These are phyloP conservation scores for Kluyveromyces dobzhanskii DNA, from an alignment of 805 yeast species.

Conservation along the genomic window DNA sequence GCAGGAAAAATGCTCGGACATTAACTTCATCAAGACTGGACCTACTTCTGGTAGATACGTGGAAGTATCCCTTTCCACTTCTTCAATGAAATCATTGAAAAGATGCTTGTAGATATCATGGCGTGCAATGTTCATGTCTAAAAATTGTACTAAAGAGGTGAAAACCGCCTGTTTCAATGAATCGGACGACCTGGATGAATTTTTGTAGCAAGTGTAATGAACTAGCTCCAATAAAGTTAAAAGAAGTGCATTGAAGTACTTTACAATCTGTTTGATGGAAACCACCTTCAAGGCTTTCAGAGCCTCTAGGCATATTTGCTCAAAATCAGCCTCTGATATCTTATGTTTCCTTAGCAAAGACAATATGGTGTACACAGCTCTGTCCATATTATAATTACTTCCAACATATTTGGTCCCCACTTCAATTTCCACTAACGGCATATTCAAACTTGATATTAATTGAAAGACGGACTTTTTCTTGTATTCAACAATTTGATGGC, in stretches of 20 bases:
- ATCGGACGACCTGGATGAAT: constrained; percentile 11
- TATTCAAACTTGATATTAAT: constrained; percentile 36
- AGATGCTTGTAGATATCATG: constrained; percentile 54
- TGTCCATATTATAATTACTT: constrained; percentile 50
- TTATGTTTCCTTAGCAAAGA: constrained; percentile 39
- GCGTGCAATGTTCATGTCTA: constrained; percentile 57
- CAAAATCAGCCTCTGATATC: constrained; percentile 30
- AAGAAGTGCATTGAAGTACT: constrained; percentile 53
- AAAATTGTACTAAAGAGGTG: constrained; percentile 49
- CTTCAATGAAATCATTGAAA: constrained; percentile 41
- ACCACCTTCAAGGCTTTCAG: constrained; percentile 45
- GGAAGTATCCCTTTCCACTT: constrained; percentile 13
- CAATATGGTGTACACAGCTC: constrained; percentile 44
- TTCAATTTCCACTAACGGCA: constrained; percentile 41
- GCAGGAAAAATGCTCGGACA: constrained; percentile 39
- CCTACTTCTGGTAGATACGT: constrained; percentile 43
- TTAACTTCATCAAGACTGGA: constrained; percentile 36
- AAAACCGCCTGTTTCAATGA: constrained; percentile 34
- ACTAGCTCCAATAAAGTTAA: constrained; percentile 32
- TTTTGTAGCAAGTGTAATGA: constrained; percentile 16
- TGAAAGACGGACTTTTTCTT: constrained; percentile 35
- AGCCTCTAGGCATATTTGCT: constrained; percentile 38
- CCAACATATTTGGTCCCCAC: constrained; percentile 62
- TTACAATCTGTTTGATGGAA: constrained; percentile 45
- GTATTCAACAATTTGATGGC: constrained; percentile 40